A percentile compares a stretch with the other conserved stretches of the same genome.
These are phyloP conservation scores for Colletotrichum destructivum DNA, from an alignment of 2,329 filamentous ascomycete genomes.

Conservation along the genomic window DNA sequence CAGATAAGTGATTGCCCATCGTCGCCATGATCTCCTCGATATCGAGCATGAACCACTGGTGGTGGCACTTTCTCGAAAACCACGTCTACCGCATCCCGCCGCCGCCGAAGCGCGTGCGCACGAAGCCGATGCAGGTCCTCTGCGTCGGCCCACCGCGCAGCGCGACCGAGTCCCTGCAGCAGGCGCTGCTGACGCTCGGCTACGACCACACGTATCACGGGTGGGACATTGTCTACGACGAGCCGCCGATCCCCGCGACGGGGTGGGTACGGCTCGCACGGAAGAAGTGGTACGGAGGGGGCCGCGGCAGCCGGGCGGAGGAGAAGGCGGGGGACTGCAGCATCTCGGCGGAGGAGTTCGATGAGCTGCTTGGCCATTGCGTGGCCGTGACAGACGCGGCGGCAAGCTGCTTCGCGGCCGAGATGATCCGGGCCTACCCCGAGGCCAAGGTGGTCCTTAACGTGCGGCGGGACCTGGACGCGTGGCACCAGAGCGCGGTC, in stretches of 20 bases:
- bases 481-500: slow-evolving; percentile 55
- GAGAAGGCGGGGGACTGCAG: slow-evolving; percentile 17
- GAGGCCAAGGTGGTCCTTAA: slow-evolving; percentile 62
- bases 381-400: slow-evolving; percentile 60
- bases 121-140: slow-evolving; percentile 53
- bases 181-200: slow-evolving; percentile 49
- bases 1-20: neutral
- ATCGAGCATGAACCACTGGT: slow-evolving; percentile 39
- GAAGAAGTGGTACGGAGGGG: slow-evolving; percentile 47
- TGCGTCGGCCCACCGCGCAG: slow-evolving; percentile 52
- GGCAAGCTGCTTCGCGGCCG: slow-evolving; percentile 56
- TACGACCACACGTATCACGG: slow-evolving; percentile 54
- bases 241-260: slow-evolving; percentile 43
- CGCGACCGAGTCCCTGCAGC: slow-evolving; percentile 54
- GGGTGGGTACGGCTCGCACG: slow-evolving; percentile 47
- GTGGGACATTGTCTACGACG: slow-evolving; percentile 53
- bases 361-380: slow-evolving; percentile 48
- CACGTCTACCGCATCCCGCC: slow-evolving; percentile 44
- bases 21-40: slow-evolving; percentile 24
- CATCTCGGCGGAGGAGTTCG: slow-evolving; percentile 46
- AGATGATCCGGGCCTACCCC: slow-evolving; percentile 46
- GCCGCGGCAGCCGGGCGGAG: neutral
- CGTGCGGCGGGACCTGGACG: slow-evolving; percentile 56
- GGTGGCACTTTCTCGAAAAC: slow-evolving; percentile 36
- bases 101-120: slow-evolving; percentile 47